A percentile compares a stretch with the other conserved stretches of the same genome.
Evolutionary conservation across 148 eudicot genomes (phyloP).

Genomic region (Cornus controversa): DNA sequence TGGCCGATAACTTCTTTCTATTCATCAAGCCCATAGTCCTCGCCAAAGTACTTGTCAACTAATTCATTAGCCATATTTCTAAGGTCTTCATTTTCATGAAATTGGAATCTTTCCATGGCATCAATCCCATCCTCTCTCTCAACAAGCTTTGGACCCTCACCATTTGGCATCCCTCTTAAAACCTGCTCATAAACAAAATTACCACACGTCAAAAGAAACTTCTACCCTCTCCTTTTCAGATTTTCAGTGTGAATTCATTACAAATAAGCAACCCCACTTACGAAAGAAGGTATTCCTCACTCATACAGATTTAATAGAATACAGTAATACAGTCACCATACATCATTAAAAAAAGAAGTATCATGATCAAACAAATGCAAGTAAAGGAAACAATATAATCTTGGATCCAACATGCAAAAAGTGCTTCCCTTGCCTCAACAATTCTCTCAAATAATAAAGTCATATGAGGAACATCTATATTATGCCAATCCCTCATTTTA

Average conservation of each 20-base stretch:
- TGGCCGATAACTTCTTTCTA: constrained; percentile 9
- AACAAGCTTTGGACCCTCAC: constrained; percentile 87
- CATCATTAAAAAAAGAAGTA: no score
- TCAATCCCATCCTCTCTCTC: constrained; percentile 95
- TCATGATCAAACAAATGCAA: no score
- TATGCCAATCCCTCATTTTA: no score
- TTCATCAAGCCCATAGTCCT: constrained; percentile 81
- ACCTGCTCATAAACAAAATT: constrained; percentile 42
- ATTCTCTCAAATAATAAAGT: no score
- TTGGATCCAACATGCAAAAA: no score
- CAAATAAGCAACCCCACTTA: background rate
- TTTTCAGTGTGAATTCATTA: background rate
- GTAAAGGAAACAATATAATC: no score
- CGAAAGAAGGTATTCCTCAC: background rate
- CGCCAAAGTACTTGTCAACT: constrained; percentile 91
- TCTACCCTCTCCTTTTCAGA: background rate
- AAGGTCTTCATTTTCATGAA: constrained; percentile 90
- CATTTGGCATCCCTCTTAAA: constrained; percentile 87
- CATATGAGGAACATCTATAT: no score
- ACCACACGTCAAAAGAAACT: background rate
- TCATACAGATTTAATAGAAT: background rate
- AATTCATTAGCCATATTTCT: constrained; percentile 84
- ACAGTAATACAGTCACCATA: background rate
- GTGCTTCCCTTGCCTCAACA: no score
- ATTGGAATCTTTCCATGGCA: constrained; percentile 94